Percentiles rank a stretch among this genome's conserved stretches.
Conservation (phyloP, 768 basidiomycete genomes). For the Termitomyces sp. region DNA sequence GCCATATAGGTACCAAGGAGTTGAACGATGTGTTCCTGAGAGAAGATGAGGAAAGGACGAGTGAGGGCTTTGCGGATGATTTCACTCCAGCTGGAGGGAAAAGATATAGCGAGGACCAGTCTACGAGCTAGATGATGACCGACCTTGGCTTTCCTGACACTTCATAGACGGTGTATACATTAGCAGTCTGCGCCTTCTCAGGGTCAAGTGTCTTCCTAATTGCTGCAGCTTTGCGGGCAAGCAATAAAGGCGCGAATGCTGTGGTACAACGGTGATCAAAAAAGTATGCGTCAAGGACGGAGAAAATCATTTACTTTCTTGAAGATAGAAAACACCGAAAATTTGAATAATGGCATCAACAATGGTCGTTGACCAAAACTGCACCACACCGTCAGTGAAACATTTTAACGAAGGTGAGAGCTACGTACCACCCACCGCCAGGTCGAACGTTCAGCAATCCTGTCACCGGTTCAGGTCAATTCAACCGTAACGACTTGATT, state of each 20-base stretch:
- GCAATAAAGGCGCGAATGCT: constrained; percentile 40
- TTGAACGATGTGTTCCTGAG: constrained; percentile 60
- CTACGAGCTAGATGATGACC: constrained; percentile 14
- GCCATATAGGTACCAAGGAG: constrained; percentile 65
- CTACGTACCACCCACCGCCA: constrained; percentile 68
- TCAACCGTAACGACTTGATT: not conserved
- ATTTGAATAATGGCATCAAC: constrained; percentile 49
- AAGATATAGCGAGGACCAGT: not conserved
- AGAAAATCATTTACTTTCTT: constrained; percentile 46
- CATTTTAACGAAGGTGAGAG: not conserved
- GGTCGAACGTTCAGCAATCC: constrained; percentile 54
- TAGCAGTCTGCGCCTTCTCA: constrained; percentile 34
- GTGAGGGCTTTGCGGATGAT: constrained; percentile 49
- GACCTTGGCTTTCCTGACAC: constrained; percentile 35
- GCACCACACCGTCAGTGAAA: not conserved
- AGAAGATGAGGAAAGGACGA: constrained; percentile 66
- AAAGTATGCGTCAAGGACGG: not conserved
- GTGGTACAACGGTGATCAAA: constrained; percentile 9
- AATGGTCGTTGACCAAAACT: constrained; percentile 68
- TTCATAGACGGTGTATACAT: constrained; percentile 46
- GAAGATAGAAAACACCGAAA: constrained; percentile 49
- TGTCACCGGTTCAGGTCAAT: constrained; percentile 4
- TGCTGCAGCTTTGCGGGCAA: constrained; percentile 44
- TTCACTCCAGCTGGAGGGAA: constrained; percentile 40
- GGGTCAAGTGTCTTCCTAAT: constrained; percentile 40